Evolutionary conservation across 1,284 basidiomycete species (phyloP), one percentile per base, ranked within the genome.

Genomic region (Pascua guehoae): DNA sequence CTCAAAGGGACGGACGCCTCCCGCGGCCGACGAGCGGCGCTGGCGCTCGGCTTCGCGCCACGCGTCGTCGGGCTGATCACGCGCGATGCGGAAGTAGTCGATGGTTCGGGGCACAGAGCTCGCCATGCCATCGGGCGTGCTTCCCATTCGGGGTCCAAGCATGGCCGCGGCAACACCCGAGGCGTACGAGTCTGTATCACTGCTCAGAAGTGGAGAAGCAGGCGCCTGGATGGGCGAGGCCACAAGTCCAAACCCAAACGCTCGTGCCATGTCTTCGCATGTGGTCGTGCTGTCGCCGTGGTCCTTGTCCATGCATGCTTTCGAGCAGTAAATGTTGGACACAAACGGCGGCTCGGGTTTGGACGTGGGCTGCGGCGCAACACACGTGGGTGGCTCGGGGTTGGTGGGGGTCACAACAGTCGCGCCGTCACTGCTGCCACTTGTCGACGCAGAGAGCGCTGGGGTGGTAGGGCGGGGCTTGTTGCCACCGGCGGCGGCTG

Each of bases 251-350:
- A 53, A 44, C 15, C 66, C 67, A 12, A 72, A 56, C 0, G 66
- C 66, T 36, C 71, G 62, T 8, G 66, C 62, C 18, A 73, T 60
- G 32, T 66, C 64, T 47, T 69, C 62, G 58, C 66, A 69, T 7
- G 64, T 63, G 16, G 58, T 63, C 11, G 60, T 4, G 62, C 64
- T 47, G 63, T 57, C 41, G 18, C 66, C 66, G 5, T 63, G 67
- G 42, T 75, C 73, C 39, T 58, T 51, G 36, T 65, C 57, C 11
- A 62, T 64, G 56, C 73, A 75, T 2, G 58, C 60, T 17, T 53
- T 60, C 15, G 68, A 70, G 58, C 73, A 75, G 63, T 75, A 75
- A 50, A 75, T 72, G 37, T 58, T 52, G 11, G 72, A 74, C n/a
- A 56, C 53, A 53, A 69, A 67, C 0, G 53, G 44, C 2, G 54